Percentiles rank a stretch among this genome's conserved stretches.
phyloP scores from a whole-genome alignment of 2,329 filamentous ascomycete species.

The Xylariaceae sp. region DNA sequence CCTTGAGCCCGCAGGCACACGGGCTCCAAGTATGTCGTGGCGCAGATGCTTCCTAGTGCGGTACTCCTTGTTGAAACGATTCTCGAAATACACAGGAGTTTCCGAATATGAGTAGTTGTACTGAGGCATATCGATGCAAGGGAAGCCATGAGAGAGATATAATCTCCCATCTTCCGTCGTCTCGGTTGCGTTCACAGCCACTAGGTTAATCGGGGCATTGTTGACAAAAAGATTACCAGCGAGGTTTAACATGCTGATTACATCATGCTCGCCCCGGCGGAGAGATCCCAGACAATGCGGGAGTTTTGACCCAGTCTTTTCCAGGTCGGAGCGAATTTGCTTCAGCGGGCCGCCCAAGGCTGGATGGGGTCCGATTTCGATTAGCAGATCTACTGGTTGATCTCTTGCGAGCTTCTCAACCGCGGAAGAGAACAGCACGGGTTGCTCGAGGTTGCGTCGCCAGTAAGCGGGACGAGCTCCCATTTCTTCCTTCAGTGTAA shows the following conservation, averaged over 20 bases:
- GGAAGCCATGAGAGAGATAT: not conserved
- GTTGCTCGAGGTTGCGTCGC: slow-evolving; percentile 4
- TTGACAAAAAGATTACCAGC: slow-evolving; percentile 1
- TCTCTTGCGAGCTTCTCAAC: not conserved
- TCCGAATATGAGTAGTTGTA: slow-evolving; percentile 14
- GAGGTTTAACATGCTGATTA: slow-evolving; percentile 1
- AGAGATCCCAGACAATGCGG: not conserved
- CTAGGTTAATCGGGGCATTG: slow-evolving; percentile 5
- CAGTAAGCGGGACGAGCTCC: not conserved
- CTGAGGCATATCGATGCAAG: slow-evolving; percentile 6
- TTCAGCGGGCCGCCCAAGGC: slow-evolving; percentile 3
- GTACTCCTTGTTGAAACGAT: slow-evolving; percentile 7
- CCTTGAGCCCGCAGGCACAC: not conserved
- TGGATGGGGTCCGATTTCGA: slow-evolving; percentile 18
- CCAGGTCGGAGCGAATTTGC: slow-evolving; percentile 10
- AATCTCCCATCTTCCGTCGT: not conserved
- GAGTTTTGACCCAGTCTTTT: not conserved
- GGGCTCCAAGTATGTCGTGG: slow-evolving; percentile 9
- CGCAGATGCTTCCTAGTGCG: not conserved
- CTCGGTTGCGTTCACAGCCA: slow-evolving; percentile 8
- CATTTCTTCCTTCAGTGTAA: not conserved
- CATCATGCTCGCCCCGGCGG: slow-evolving; percentile 3
- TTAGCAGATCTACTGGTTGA: not conserved
- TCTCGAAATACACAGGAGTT: slow-evolving; percentile 4
- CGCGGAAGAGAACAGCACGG: slow-evolving; percentile 3